A percentile compares a stretch with the other conserved stretches of the same genome.
phyloP scores from a whole-genome alignment of 139 green algal genomes.

The Coccomyxa sp. region DNA sequence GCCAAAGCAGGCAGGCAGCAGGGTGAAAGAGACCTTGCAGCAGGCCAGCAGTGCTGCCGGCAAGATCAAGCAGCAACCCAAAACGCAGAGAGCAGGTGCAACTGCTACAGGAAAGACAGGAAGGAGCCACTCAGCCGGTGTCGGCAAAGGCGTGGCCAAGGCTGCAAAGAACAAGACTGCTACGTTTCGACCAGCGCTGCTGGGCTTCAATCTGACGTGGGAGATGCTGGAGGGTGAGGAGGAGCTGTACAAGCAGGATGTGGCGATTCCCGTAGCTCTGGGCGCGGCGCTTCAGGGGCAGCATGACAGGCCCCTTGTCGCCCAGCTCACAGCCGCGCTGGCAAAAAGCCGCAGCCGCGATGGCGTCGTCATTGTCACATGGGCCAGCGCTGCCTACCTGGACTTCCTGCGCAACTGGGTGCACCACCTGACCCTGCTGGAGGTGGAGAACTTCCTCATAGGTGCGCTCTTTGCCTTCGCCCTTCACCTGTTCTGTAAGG shows the following conservation, averaged over 20 bases:
- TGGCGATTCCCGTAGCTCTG: no score
- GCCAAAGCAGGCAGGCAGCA: no score
- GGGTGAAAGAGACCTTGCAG: no score
- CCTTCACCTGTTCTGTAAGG: not conserved
- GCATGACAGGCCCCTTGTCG: no score
- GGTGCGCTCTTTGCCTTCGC: not conserved
- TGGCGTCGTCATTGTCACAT: not conserved
- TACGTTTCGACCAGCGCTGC: not conserved
- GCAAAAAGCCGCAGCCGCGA: not conserved
- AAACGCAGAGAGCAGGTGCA: not conserved
- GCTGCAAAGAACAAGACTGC: not conserved
- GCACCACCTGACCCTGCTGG: not conserved
- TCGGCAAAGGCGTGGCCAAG: not conserved
- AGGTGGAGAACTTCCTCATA: not conserved
- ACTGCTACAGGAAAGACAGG: not conserved
- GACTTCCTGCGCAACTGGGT: slow-evolving; percentile 2
- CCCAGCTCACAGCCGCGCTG: not conserved
- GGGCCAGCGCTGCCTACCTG: not conserved
- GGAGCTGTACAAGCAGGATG: not conserved
- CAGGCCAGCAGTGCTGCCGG: no score
- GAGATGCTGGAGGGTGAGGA: not conserved
- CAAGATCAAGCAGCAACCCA: not conserved
- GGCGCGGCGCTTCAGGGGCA: no score
- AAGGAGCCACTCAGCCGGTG: not conserved
- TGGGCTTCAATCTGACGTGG: not conserved